Conservation (phyloP, 2,329 filamentous ascomycete genomes). For the Xylariaceae sp. region DNA sequence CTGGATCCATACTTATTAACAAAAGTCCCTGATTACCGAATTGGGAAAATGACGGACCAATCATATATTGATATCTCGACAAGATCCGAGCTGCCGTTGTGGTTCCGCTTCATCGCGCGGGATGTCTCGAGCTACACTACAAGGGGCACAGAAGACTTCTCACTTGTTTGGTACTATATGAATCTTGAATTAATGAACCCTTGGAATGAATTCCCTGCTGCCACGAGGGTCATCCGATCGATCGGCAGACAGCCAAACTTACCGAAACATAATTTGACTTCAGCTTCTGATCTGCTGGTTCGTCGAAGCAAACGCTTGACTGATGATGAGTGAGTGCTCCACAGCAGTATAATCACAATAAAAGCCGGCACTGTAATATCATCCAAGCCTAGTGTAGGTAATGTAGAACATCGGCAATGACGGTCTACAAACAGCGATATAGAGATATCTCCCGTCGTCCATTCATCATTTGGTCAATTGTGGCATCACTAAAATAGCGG, state of each 20-base stretch:
- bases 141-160: slow-evolving; percentile 11
- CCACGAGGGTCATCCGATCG: slow-evolving; percentile 29
- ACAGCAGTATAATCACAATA: no score
- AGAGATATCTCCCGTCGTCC: no score
- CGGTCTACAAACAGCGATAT: no score
- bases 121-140: slow-evolving; percentile 18
- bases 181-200: slow-evolving; percentile 1
- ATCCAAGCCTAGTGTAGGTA: no score
- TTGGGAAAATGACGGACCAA: slow-evolving; percentile 21
- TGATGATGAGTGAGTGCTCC: no score
- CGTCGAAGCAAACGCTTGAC: no score
- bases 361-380: no score
- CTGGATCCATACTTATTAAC: slow-evolving; percentile 23
- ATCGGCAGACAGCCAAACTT: not conserved
- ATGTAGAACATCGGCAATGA: no score
- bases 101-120: slow-evolving; percentile 10
- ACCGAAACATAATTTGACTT: not conserved
- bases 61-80: not conserved
- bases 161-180: slow-evolving; percentile 17
- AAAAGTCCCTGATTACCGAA: slow-evolving; percentile 34
- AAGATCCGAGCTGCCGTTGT: slow-evolving; percentile 5
- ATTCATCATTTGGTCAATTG: no score
- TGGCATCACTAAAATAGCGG: no score
- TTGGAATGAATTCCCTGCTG: slow-evolving; percentile 30
- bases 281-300: no score